Conservation (phyloP, 768 basidiomycete species). For the Rhodotorula paludigena region DNA sequence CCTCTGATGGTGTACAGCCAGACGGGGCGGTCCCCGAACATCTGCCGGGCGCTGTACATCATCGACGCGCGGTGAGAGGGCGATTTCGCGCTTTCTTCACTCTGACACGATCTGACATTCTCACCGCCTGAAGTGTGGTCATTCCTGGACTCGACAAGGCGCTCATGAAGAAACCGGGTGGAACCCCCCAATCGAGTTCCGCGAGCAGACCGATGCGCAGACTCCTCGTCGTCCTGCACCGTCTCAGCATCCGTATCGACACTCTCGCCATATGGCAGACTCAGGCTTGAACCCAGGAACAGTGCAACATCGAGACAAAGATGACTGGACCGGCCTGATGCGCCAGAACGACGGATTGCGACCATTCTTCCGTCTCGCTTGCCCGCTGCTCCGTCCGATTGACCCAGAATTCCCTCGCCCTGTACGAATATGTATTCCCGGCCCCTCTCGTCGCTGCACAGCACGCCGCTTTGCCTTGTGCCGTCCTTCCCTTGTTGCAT, state of each 20-base stretch:
- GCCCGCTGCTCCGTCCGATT: too few relatives aligned
- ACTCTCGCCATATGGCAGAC: background rate
- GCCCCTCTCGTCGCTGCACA: too few relatives aligned
- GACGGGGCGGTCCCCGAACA: constrained; percentile 15
- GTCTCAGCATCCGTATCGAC: background rate
- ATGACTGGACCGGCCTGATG: constrained; percentile 2
- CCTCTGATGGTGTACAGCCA: constrained; percentile 22
- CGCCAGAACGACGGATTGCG: constrained; percentile 19
- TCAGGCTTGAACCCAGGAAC: background rate
- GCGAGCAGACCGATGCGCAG: constrained; percentile 20
- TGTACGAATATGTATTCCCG: too few relatives aligned
- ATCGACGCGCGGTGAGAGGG: constrained; percentile 24
- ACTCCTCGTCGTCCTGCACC: background rate
- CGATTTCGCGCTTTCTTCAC: accelerated
- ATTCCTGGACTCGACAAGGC: constrained; percentile 22
- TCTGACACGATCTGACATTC: background rate
- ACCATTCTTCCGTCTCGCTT: too few relatives aligned
- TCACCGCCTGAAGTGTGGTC: constrained; percentile 11
- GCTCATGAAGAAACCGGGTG: constrained; percentile 14
- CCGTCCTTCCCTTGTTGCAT: too few relatives aligned
- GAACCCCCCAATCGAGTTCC: constrained; percentile 15
- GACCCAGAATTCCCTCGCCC: too few relatives aligned
- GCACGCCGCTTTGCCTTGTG: too few relatives aligned
- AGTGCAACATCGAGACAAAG: constrained; percentile 21
- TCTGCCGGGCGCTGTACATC: constrained; percentile 25